These are phyloP conservation scores for Aspergillus quadrilineatus DNA, from an alignment of 2,329 filamentous ascomycete species.

Conservation along the genomic window DNA sequence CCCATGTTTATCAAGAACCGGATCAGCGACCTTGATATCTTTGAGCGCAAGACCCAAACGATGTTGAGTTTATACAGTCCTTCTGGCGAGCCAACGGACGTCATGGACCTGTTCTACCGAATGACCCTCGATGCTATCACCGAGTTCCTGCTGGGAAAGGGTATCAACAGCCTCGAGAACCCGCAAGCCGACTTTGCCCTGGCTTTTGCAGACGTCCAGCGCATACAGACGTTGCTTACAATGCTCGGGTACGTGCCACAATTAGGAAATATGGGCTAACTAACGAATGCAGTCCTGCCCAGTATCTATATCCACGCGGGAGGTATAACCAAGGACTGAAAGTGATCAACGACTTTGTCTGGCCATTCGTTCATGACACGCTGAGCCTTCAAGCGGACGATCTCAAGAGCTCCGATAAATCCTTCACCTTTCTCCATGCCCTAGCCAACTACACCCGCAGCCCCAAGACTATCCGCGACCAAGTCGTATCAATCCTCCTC, in stretches of 20 bases:
- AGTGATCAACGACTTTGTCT: constrained; percentile 7
- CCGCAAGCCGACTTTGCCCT: constrained; percentile 6
- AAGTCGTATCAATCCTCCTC: constrained; percentile 2
- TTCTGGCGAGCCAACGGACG: neutral
- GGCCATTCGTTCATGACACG: constrained; percentile 7
- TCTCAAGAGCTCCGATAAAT: neutral
- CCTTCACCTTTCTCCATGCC: constrained; percentile 9
- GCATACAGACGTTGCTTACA: constrained; percentile 6
- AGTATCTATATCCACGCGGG: constrained; percentile 3
- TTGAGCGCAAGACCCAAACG: constrained; percentile 4
- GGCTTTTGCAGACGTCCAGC: constrained; percentile 7
- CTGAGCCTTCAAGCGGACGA: neutral
- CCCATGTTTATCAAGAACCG: constrained; percentile 8
- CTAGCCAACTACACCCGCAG: constrained; percentile 7
- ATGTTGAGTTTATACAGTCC: constrained; percentile 8
- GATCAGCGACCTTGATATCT: constrained; percentile 9
- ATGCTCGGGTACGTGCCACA: constrained; percentile 1
- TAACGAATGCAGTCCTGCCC: neutral
- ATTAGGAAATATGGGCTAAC: neutral
- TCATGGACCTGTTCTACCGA: constrained; percentile 10
- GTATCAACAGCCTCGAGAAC: constrained; percentile 8
- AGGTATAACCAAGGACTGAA: constrained; percentile 5
- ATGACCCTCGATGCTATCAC: constrained; percentile 12
- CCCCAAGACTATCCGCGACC: constrained; percentile 6
- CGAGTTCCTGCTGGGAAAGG: constrained; percentile 4